A percentile compares a stretch with the other conserved stretches of the same genome.
phyloP scores from a whole-genome alignment of 306 rosid species.

The Sicyos edulis region DNA sequence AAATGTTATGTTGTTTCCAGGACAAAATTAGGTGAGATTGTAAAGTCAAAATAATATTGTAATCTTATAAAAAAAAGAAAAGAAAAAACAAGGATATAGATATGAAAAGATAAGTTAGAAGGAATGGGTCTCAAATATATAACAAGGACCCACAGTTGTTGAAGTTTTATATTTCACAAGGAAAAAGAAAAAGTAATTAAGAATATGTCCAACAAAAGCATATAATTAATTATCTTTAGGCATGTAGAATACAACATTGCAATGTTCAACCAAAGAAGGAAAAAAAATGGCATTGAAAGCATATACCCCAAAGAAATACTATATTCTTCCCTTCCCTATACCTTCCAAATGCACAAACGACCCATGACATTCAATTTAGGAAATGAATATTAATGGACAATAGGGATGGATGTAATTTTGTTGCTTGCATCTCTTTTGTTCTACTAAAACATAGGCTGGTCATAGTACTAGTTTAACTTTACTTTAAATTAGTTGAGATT shows the following conservation, averaged over 20 bases:
- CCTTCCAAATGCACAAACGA: not conserved
- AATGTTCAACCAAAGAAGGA: not conserved
- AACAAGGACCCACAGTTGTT: not conserved
- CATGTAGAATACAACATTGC: not conserved
- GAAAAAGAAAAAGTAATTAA: not conserved
- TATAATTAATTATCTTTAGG: constrained; percentile 4
- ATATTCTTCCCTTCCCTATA: not conserved
- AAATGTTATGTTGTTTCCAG: not conserved
- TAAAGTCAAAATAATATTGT: not conserved
- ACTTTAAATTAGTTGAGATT: not conserved
- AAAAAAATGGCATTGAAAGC: not conserved
- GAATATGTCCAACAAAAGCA: not conserved
- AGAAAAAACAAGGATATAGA: not conserved
- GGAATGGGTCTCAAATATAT: not conserved
- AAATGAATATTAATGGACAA: not conserved
- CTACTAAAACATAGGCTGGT: not conserved
- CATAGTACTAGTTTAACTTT: not conserved
- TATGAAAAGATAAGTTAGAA: constrained; percentile 7
- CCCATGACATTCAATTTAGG: not conserved
- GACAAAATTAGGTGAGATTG: constrained; percentile 6
- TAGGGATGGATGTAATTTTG: not conserved
- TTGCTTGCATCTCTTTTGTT: not conserved
- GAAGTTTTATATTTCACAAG: not conserved
- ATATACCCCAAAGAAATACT: constrained; percentile 14
- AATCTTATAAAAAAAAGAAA: not conserved